A percentile compares a stretch with the other conserved stretches of the same genome.
phyloP scores from a whole-genome alignment of 768 basidiomycete species.

The Rhodotorula babjevae region DNA sequence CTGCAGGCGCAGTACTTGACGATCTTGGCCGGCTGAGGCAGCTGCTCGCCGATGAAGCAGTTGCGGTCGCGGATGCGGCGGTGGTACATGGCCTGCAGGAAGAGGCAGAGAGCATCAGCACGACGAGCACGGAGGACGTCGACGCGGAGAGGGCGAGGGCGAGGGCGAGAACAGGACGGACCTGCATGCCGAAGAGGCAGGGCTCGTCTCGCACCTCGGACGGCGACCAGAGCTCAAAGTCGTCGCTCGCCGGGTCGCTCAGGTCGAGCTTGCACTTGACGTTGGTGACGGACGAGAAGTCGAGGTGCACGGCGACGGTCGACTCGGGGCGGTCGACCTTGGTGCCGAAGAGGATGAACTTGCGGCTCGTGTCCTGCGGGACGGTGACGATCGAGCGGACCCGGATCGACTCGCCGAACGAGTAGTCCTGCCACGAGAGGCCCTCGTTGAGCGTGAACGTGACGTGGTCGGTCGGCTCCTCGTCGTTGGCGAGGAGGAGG shows the following conservation, averaged over 20 bases:
- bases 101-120: neutral
- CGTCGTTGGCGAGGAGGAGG: conserved; percentile 89
- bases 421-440: conserved; percentile 76
- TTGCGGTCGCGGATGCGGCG: conserved; percentile 72
- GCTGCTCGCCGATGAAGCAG: conserved; percentile 73
- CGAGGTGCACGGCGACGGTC: conserved; percentile 73
- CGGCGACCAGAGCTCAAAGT: conserved; percentile 97
- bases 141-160: too few species aligned
- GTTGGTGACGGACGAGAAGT: conserved; percentile 73
- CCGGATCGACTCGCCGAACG: conserved; percentile 70
- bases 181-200: conserved; percentile 90
- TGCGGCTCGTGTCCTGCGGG: conserved; percentile 79
- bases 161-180: conserved; percentile 43
- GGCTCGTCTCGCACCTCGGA: conserved; percentile 78
- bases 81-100: conserved; percentile 82
- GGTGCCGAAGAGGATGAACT: conserved; percentile 77
- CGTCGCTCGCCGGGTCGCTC: conserved; percentile 67
- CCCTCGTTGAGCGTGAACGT: conserved; percentile 89
- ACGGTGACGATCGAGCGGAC: conserved; percentile 78
- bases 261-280: conserved; percentile 62
- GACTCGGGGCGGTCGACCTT: conserved; percentile 52
- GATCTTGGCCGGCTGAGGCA: conserved; percentile 56
- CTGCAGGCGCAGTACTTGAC: conserved; percentile 70
- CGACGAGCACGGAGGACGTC: too few species aligned
- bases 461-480: conserved; percentile 82